Conservation (phyloP, 2,329 filamentous ascomycete species). For the Rhytidhysteron rufulum region DNA sequence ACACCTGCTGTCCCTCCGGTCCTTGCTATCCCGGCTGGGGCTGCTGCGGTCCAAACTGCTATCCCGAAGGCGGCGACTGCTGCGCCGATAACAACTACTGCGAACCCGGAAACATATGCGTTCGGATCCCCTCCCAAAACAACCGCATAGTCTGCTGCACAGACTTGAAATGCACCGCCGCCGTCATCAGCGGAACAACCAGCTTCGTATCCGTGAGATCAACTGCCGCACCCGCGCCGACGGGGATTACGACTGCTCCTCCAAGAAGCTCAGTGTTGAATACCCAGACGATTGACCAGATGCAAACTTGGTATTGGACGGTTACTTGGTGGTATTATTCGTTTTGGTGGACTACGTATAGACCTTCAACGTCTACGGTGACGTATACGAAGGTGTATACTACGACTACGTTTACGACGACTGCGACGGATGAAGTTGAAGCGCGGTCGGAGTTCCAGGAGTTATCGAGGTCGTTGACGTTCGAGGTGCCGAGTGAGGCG, state of each 20-base stretch:
- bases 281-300: constrained; percentile 4
- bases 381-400: constrained; percentile 11
- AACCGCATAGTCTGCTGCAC: constrained; percentile 14
- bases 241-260: constrained; percentile 7
- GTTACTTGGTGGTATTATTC: constrained; percentile 15
- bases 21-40: constrained; percentile 8
- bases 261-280: constrained; percentile 5
- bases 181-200: constrained; percentile 11
- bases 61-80: constrained; percentile 9
- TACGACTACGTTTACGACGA: constrained; percentile 15
- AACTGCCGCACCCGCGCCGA: neutral
- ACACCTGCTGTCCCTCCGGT: constrained; percentile 13
- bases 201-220: constrained; percentile 5
- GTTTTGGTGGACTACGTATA: constrained; percentile 12
- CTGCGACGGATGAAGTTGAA: constrained; percentile 9
- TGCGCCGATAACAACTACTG: constrained; percentile 12
- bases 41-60: constrained; percentile 13
- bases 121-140: constrained; percentile 3
- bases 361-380: constrained; percentile 7
- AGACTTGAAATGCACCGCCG: constrained; percentile 14
- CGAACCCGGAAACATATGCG: constrained; percentile 14
- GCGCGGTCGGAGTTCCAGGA: constrained; percentile 10
- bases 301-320: constrained; percentile 13
- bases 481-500: constrained; percentile 11
- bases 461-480: constrained; percentile 10